Percentiles rank a stretch among this genome's conserved stretches.
Conservation (phyloP, 108 stramenopile genomes). For the Conticribra guillardii region DNA sequence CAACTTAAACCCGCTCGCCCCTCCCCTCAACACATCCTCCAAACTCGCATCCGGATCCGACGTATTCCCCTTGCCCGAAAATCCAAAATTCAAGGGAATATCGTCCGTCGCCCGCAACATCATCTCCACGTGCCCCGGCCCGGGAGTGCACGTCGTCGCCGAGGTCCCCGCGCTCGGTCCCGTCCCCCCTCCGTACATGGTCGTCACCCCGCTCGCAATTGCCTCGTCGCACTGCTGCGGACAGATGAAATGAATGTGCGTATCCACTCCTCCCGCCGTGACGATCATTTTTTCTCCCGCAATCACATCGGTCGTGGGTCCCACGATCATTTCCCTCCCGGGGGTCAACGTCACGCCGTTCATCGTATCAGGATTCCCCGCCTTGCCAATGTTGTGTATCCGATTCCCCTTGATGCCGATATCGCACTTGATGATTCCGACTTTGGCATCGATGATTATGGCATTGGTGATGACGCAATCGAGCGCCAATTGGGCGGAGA, state of each 20-base stretch:
- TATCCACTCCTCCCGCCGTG: constrained; percentile 96
- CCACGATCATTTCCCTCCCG: constrained; percentile 78
- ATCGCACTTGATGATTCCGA: constrained; percentile 93
- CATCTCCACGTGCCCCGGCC: constrained; percentile 92
- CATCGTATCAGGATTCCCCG: constrained; percentile 98
- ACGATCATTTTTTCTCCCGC: constrained; percentile 96
- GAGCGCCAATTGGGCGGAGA: constrained; percentile 66
- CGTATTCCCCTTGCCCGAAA: constrained; percentile 97
- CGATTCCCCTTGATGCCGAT: constrained; percentile 91
- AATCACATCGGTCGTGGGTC: constrained; percentile 96
- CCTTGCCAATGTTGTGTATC: constrained; percentile 97
- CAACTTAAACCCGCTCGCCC: constrained; percentile 95
- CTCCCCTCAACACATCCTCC: constrained; percentile 70
- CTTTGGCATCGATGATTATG: constrained; percentile 87
- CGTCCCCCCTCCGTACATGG: constrained; percentile 95
- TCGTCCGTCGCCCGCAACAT: constrained; percentile 95
- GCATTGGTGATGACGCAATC: constrained; percentile 98
- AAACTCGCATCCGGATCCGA: constrained; percentile 65
- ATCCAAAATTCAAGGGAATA: constrained; percentile 95
- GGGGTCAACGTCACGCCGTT: constrained; percentile 83
- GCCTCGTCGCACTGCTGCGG: constrained; percentile 97
- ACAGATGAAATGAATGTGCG: constrained; percentile 98
- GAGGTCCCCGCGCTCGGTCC: constrained; percentile 94
- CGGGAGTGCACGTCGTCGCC: constrained; percentile 97
- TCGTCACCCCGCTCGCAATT: constrained; percentile 92